Evolutionary conservation across 495 filamentous ascomycete genomes (phyloP), one percentile per base, ranked within the genome.

Genomic region (Aspergillus campestris): DNA sequence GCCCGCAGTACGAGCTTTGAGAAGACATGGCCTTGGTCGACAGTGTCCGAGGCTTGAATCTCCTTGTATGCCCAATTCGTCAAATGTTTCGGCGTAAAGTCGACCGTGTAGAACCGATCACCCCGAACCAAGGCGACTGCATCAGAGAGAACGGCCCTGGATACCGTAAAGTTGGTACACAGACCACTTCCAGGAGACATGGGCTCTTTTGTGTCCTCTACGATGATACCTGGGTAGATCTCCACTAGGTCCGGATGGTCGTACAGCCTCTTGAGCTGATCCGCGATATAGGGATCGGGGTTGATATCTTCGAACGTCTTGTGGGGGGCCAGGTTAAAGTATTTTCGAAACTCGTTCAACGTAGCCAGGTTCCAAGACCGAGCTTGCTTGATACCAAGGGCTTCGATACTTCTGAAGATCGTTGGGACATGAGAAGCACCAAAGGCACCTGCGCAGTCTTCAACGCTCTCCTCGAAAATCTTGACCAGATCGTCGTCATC

Each of bases 281-380:
- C 74, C 8, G 80, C 77, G 28, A 94, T 79, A n/a, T 78, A 74
- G 6, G 79, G 80, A 56, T 95, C 82, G 0, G 78, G 71, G 55
- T 89, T 95, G 70, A 95, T 94, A 44, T 87, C 83, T 48, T 90
- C 83, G 44, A 95, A 95, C 0, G 75, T 83, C 52, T 81, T 72
- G 56, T 94, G 79, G 0, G 80, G 78, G 47, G 80, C 75, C 12
- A 95, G 66, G 8, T 79, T 81, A 53, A 94, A 91, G 68, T 86
- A 87, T 50, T 80, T 72, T 31, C 89, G 73, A 67, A 95, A 90
- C 61, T 95, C 89, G 60, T 95, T 95, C 42, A 95, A 66, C 3
- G 85, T 83, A 1, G 84, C 83, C 15, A 89, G 55, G 49, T 88
- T 87, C 89, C 89, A 94, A 13, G 78, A 73, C 8, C 89, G 80